Percentiles rank a stretch among this genome's conserved stretches.
These are phyloP conservation scores for Cytospora paraplurivora DNA, from an alignment of 2,329 filamentous ascomycete species.

Conservation along the genomic window DNA sequence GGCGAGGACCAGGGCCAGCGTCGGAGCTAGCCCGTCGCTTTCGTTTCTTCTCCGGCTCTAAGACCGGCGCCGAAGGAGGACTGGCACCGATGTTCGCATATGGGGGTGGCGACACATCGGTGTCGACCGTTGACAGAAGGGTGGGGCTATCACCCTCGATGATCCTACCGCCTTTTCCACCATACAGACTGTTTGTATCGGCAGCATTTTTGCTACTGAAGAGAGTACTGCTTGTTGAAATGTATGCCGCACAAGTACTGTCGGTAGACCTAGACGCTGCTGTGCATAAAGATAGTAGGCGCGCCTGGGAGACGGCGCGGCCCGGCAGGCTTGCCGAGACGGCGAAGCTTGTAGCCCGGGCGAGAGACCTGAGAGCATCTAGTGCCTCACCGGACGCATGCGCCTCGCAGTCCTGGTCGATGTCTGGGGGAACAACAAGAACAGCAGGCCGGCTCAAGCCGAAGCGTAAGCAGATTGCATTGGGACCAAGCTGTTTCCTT, in stretches of 20 bases:
- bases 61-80: conserved; percentile 4
- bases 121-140: background rate
- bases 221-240: background rate
- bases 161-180: conserved; percentile 22
- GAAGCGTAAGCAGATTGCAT: conserved; percentile 12
- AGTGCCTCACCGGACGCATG: background rate
- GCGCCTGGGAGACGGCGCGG: conserved; percentile 5
- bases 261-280: background rate
- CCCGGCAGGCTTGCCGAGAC: background rate
- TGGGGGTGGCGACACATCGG: conserved; percentile 4
- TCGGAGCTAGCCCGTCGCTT: conserved; percentile 9
- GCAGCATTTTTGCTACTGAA: conserved; percentile 16
- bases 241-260: background rate
- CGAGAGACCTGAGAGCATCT: conserved; percentile 3
- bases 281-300: background rate
- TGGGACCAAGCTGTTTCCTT: conserved; percentile 15
- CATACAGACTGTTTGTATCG: conserved; percentile 24
- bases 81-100: conserved; percentile 12
- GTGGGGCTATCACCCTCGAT: conserved; percentile 8
- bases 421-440: conserved; percentile 16
- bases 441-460: conserved; percentile 1
- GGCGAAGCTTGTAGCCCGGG: conserved; percentile 6
- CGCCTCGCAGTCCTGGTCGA: conserved; percentile 7
- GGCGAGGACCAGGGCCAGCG: background rate
- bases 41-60: conserved; percentile 9